A percentile compares a stretch with the other conserved stretches of the same genome.
Evolutionary conservation across 805 yeast genomes (phyloP).

Genomic region (Myxozyma sirexii): DNA sequence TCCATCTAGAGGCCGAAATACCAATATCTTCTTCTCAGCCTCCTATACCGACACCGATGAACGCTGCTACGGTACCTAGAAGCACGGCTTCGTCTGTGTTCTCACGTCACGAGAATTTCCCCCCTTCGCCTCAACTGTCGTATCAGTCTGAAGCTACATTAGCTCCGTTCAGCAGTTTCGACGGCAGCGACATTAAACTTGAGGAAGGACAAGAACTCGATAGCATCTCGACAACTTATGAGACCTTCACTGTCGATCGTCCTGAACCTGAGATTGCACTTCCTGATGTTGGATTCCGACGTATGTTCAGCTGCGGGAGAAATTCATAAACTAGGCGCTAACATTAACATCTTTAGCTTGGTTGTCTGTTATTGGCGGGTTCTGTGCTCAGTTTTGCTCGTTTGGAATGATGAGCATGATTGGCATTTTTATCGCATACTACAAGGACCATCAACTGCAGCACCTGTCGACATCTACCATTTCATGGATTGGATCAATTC

Average conservation of each 20-base stretch:
- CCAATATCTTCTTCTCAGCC: no score
- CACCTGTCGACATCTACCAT: constrained; percentile 19
- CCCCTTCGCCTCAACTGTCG: background rate
- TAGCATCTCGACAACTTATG: constrained; percentile 3
- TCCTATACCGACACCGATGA: no score
- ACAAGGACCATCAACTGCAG: constrained; percentile 25
- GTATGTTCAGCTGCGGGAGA: background rate
- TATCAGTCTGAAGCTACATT: constrained; percentile 5
- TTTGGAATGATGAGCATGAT: constrained; percentile 53
- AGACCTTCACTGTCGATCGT: constrained; percentile 13
- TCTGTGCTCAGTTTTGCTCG: constrained; percentile 58
- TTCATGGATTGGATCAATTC: constrained; percentile 34
- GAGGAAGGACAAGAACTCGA: constrained; percentile 5
- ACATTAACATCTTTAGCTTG: constrained; percentile 43
- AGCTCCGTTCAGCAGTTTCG: background rate
- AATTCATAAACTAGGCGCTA: background rate
- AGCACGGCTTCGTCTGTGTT: background rate
- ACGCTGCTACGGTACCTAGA: background rate
- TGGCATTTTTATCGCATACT: constrained; percentile 30
- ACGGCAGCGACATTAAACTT: background rate
- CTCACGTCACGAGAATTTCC: background rate
- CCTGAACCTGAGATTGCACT: background rate
- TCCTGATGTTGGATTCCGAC: constrained; percentile 21
- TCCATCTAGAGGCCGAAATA: no score
- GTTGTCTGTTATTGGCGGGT: constrained; percentile 56